Evolutionary conservation across 1,284 basidiomycete genomes (phyloP).

Genomic region (Sparassis latifolia): DNA sequence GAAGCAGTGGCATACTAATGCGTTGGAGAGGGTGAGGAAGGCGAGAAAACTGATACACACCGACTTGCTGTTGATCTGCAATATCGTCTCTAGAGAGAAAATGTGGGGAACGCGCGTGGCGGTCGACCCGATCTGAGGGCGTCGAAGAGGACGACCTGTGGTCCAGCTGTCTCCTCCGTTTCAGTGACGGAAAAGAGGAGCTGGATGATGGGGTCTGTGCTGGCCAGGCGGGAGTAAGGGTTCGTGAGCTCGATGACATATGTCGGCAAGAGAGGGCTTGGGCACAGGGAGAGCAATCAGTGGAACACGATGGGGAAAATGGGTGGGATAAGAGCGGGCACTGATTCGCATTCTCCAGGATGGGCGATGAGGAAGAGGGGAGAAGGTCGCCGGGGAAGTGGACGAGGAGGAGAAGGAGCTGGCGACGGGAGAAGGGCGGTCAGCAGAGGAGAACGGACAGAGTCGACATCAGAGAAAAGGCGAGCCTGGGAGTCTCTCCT

Average conservation of each 20-base stretch:
- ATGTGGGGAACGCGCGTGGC: conserved; percentile 7
- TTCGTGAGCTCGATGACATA: conserved; percentile 29
- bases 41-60: conserved; percentile 27
- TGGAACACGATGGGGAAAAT: conserved; percentile 9
- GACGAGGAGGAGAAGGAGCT: conserved; percentile 9
- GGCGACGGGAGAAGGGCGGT: conserved; percentile 2
- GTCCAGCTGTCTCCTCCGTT: conserved; percentile 20
- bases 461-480: conserved; percentile 19
- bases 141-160: conserved; percentile 1
- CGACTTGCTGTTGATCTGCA: conserved; percentile 33
- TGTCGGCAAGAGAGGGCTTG: conserved; percentile 11
- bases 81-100: conserved; percentile 19
- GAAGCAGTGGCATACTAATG: too few species aligned
- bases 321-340: conserved; percentile 16
- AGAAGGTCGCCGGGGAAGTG: conserved; percentile 6
- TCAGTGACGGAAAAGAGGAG: conserved; percentile 18
- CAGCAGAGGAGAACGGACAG: conserved; percentile 2
- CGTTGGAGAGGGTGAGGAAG: neutral
- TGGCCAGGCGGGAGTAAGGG: conserved; percentile 31
- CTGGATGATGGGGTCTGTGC: conserved; percentile 27
- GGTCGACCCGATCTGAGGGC: conserved; percentile 8
- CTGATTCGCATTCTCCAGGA: conserved; percentile 39
- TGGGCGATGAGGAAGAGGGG: conserved; percentile 10
- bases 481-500: conserved; percentile 14
- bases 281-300: conserved; percentile 12